phyloP scores from a whole-genome alignment of 352 stramenopile genomes.

The Phytophthora kernoviae region DNA sequence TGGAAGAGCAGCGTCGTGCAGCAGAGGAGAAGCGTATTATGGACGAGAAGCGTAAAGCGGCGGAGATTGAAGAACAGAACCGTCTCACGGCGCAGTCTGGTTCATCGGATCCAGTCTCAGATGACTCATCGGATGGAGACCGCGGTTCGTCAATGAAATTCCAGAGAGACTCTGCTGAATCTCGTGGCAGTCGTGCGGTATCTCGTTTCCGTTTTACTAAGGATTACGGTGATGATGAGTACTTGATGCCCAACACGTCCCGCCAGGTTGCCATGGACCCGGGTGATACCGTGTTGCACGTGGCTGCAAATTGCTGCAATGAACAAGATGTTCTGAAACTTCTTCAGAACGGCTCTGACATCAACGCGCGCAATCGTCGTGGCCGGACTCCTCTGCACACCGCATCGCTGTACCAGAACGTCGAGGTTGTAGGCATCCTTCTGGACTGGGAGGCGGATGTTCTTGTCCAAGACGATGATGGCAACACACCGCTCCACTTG shows the following conservation, averaged over 20 bases:
- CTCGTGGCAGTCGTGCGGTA: conserved; percentile 43
- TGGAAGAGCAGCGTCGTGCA: conserved; percentile 31
- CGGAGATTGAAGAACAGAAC: conserved; percentile 62
- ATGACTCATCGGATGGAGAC: conserved; percentile 72
- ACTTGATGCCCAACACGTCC: conserved; percentile 52
- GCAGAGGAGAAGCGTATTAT: conserved; percentile 33
- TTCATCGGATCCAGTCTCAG: conserved; percentile 74
- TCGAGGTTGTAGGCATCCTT: conserved; percentile 83
- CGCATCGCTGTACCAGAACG: conserved; percentile 78
- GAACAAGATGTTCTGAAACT: conserved; percentile 86
- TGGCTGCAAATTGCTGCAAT: conserved; percentile 87
- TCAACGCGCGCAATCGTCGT: conserved; percentile 81
- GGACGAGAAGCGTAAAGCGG: conserved; percentile 54
- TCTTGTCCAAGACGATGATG: conserved; percentile 77
- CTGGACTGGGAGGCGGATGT: conserved; percentile 85
- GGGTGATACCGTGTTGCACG: conserved; percentile 86
- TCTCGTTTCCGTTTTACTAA: conserved; percentile 86
- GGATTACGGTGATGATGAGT: conserved; percentile 67
- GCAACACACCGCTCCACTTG: conserved; percentile 86
- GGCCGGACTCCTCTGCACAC: conserved; percentile 85
- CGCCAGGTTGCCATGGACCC: conserved; percentile 85
- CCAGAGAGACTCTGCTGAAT: conserved; percentile 15
- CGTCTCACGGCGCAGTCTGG: conserved; percentile 62
- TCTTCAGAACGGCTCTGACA: conserved; percentile 86
- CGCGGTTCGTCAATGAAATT: conserved; percentile 38